These are phyloP conservation scores for Globisporangium viniferum DNA, from an alignment of 352 stramenopile genomes.

Conservation along the genomic window DNA sequence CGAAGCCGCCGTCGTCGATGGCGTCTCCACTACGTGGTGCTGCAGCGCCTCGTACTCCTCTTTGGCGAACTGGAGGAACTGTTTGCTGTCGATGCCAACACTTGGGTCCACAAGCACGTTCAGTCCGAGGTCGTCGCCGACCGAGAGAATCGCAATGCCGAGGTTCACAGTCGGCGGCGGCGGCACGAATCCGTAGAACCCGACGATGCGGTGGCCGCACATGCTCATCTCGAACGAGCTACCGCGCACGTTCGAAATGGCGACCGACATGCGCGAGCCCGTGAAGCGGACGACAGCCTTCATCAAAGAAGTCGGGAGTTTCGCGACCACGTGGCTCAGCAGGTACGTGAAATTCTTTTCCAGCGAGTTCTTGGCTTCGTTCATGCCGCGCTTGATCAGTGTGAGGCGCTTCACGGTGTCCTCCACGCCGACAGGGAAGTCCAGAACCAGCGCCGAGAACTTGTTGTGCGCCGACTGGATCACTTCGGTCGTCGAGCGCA, in stretches of 20 bases:
- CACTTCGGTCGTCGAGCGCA: conserved; percentile 64
- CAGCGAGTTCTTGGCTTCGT: conserved; percentile 75
- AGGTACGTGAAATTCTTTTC: conserved; percentile 78
- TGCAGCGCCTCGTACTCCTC: conserved; percentile 62
- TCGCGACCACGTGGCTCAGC: conserved; percentile 52
- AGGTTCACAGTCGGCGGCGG: conserved; percentile 80
- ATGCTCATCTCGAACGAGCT: conserved; percentile 49
- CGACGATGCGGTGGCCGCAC: conserved; percentile 49
- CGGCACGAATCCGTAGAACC: conserved; percentile 73
- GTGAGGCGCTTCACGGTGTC: conserved; percentile 49
- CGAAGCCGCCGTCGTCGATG: neutral
- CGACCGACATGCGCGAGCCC: conserved; percentile 57
- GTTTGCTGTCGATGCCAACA: conserved; percentile 55
- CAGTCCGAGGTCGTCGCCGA: conserved; percentile 65
- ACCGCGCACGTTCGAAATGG: conserved; percentile 65
- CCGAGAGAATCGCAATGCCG: conserved; percentile 66
- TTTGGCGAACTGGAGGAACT: conserved; percentile 65
- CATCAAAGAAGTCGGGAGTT: conserved; percentile 51
- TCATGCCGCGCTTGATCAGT: conserved; percentile 51
- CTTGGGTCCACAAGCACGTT: conserved; percentile 75
- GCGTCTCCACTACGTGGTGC: conserved; percentile 21
- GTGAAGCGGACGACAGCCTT: conserved; percentile 51
- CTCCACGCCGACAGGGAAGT: conserved; percentile 59
- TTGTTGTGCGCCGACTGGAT: conserved; percentile 66
- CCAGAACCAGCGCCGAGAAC: conserved; percentile 74